Percentiles rank a stretch among this genome's conserved stretches.
Conservation (phyloP, 2,329 filamentous ascomycete genomes). For the Diaporthe nobilis region DNA sequence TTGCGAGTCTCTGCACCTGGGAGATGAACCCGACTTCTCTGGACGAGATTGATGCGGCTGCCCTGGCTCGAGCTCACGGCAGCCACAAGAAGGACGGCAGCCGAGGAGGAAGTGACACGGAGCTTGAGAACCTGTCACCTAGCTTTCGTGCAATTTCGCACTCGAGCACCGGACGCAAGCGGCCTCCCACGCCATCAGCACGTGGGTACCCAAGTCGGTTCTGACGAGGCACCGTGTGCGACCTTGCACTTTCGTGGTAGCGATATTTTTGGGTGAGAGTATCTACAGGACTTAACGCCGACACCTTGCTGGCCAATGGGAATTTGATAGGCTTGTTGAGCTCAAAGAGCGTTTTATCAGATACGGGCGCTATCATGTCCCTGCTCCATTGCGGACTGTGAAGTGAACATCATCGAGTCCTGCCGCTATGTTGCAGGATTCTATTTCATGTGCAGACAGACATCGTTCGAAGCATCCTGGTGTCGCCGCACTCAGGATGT, state of each 20-base stretch:
- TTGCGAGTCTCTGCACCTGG: conserved; percentile 60
- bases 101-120: conserved; percentile 46
- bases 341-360: not conserved
- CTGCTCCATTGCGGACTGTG: not conserved
- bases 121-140: conserved; percentile 48
- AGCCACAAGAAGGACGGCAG: conserved; percentile 38
- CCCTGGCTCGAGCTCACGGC: conserved; percentile 41
- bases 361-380: not conserved
- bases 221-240: not conserved
- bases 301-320: not conserved
- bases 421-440: not conserved
- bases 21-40: conserved; percentile 55
- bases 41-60: conserved; percentile 46
- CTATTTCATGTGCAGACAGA: not conserved
- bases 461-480: not conserved
- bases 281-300: not conserved
- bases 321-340: not conserved
- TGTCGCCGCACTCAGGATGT: not conserved
- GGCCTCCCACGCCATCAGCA: conserved; percentile 22
- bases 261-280: not conserved
- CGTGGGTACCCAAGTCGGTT: not conserved
- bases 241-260: not conserved
- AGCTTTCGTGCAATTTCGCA: conserved; percentile 20
- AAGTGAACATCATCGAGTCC: not conserved
- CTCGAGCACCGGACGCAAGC: not conserved